These are phyloP conservation scores for Euphorbia peplus DNA, from an alignment of 345 rosid genomes.

Conservation along the genomic window DNA sequence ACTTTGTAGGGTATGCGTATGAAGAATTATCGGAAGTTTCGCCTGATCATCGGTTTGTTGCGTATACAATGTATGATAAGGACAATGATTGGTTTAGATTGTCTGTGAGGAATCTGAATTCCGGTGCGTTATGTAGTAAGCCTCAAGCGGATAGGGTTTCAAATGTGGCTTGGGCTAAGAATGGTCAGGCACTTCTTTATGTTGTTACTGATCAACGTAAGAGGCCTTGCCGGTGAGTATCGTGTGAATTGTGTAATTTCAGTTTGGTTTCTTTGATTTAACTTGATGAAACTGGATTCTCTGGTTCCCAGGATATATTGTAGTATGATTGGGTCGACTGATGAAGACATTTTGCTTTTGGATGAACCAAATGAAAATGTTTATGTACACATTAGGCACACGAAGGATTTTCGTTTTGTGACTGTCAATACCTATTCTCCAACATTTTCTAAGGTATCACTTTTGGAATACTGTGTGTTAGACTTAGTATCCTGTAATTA, in stretches of 20 bases:
- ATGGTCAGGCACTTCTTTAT: conserved; percentile 81
- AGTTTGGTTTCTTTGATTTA: neutral
- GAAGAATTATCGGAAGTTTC: conserved; percentile 93
- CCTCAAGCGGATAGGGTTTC: conserved; percentile 87
- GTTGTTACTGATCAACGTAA: conserved; percentile 78
- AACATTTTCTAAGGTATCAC: conserved; percentile 69
- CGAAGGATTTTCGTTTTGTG: conserved; percentile 80
- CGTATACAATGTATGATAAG: conserved; percentile 97
- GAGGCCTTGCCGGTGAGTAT: conserved; percentile 70
- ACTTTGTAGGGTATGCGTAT: conserved; percentile 72
- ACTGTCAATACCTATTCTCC: conserved; percentile 67
- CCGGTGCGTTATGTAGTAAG: conserved; percentile 87
- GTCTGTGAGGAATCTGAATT: conserved; percentile 78
- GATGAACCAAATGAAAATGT: conserved; percentile 72
- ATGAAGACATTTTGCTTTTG: conserved; percentile 76
- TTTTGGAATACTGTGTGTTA: conserved; percentile 4
- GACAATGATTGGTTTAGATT: conserved; percentile 77
- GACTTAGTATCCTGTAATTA: conserved; percentile 7
- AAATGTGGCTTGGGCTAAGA: conserved; percentile 84
- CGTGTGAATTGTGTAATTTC: neutral
- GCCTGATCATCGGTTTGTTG: conserved; percentile 83
- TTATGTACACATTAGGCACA: conserved; percentile 62
- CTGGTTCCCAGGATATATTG: conserved; percentile 51
- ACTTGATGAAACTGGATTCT: conserved; percentile 13
- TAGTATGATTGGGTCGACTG: conserved; percentile 87